These are phyloP conservation scores for Mayamaea pseudoterrestris DNA, from an alignment of 108 stramenopile species.

Conservation along the genomic window DNA sequence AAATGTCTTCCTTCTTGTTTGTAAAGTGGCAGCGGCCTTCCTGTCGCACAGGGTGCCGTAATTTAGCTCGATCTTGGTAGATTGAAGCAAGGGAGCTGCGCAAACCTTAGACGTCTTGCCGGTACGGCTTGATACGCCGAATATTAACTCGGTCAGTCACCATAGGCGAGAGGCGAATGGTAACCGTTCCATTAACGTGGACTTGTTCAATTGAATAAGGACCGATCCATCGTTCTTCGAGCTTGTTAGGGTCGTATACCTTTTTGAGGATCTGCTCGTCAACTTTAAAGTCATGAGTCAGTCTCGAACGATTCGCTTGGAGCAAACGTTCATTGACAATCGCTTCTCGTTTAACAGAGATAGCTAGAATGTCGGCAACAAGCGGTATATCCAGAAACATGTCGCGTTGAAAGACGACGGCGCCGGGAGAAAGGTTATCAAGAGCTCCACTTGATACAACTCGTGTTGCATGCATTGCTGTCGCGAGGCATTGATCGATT, in stretches of 20 bases:
- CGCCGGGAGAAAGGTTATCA: conserved; percentile 19
- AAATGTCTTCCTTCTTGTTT: no score
- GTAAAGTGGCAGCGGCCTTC: no score
- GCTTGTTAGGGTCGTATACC: conserved; percentile 2
- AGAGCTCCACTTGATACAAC: conserved; percentile 4
- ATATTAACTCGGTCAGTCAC: conserved; percentile 15
- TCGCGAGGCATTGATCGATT: conserved; percentile 9
- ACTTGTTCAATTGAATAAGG: conserved; percentile 9
- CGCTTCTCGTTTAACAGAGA: conserved; percentile 8
- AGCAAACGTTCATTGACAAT: conserved; percentile 2
- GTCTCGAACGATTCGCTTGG: conserved; percentile 12
- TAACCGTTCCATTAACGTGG: conserved; percentile 21
- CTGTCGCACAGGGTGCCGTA: no score
- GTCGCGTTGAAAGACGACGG: conserved; percentile 23
- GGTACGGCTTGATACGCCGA: conserved; percentile 16
- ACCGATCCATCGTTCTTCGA: not conserved
- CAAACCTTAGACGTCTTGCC: no score
- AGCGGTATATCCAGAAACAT: conserved; percentile 29
- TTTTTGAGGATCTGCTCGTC: conserved; percentile 13
- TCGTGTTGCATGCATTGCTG: conserved; percentile 19
- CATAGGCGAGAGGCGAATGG: conserved; percentile 8
- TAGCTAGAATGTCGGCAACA: conserved; percentile 13
- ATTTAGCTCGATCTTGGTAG: no score
- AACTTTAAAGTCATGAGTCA: conserved; percentile 4
- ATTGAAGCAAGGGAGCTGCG: no score